phyloP scores from a whole-genome alignment of 2,329 filamentous ascomycete genomes.

The Fusarium sp. region DNA sequence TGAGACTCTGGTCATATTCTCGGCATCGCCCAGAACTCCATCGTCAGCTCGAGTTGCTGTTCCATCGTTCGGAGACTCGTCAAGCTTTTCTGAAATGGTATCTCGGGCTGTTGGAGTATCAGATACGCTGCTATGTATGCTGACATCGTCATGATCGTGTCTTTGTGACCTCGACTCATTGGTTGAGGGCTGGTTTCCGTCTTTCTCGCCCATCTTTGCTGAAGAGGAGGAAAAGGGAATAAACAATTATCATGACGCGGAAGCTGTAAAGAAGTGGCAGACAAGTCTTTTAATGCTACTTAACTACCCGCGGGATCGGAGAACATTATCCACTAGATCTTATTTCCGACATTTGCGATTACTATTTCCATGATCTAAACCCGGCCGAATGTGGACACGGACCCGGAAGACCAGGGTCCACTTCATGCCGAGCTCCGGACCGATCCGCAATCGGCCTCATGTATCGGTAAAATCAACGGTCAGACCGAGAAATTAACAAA shows the following conservation, averaged over 20 bases:
- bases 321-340: slow-evolving; percentile 17
- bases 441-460: slow-evolving; percentile 15
- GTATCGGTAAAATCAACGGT: not conserved
- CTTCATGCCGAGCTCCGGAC: slow-evolving; percentile 25
- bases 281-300: slow-evolving; percentile 30
- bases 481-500: not conserved
- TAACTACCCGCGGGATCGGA: slow-evolving; percentile 42
- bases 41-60: slow-evolving; percentile 4
- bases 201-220: slow-evolving; percentile 28
- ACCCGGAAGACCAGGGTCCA: slow-evolving; percentile 16
- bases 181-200: slow-evolving; percentile 8
- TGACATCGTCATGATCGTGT: slow-evolving; percentile 23
- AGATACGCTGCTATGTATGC: slow-evolving; percentile 13
- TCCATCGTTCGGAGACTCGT: not conserved
- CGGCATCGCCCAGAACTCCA: slow-evolving; percentile 31
- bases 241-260: slow-evolving; percentile 11
- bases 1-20: slow-evolving; percentile 35
- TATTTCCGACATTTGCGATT: slow-evolving; percentile 34
- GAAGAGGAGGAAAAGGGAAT: not conserved
- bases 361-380: slow-evolving; percentile 38
- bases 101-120: slow-evolving; percentile 3
- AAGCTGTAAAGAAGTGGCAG: slow-evolving; percentile 9
- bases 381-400: slow-evolving; percentile 10
- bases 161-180: not conserved
- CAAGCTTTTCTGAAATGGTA: slow-evolving; percentile 19